These are phyloP conservation scores for Cercospora berteroae DNA, from an alignment of 2,329 filamentous ascomycete species.

Conservation along the genomic window DNA sequence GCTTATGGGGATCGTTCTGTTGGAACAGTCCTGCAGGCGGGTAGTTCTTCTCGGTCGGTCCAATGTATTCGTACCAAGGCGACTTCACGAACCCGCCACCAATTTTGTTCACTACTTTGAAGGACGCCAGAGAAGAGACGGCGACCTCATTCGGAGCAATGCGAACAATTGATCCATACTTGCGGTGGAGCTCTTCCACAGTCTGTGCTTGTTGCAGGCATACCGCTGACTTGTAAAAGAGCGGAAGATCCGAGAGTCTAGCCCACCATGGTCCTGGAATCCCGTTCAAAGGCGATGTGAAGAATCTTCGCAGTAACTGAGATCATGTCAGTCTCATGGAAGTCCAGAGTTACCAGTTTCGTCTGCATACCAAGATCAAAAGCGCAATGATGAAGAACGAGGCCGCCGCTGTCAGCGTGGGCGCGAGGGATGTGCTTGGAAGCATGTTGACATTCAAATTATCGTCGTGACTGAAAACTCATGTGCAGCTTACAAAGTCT, in stretches of 20 bases:
- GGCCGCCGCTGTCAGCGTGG: not conserved
- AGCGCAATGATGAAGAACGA: not conserved
- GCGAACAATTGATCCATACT: conserved; percentile 34
- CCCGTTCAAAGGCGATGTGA: conserved; percentile 23
- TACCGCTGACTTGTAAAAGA: conserved; percentile 42
- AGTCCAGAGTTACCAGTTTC: not conserved
- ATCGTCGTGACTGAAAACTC: not conserved
- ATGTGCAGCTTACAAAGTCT: not conserved
- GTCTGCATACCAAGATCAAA: not conserved
- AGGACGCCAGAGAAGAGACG: conserved; percentile 23
- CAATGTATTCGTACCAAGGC: conserved; percentile 28
- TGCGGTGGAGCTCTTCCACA: conserved; percentile 40
- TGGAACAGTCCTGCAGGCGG: conserved; percentile 4
- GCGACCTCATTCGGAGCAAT: conserved; percentile 30
- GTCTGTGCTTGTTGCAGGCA: conserved; percentile 28
- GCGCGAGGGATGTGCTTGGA: not conserved
- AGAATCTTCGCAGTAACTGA: not conserved
- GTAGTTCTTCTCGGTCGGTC: conserved; percentile 8
- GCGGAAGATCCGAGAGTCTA: conserved; percentile 25
- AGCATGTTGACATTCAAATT: not conserved
- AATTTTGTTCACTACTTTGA: conserved; percentile 34
- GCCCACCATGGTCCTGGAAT: conserved; percentile 34
- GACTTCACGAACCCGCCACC: conserved; percentile 30
- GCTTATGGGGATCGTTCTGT: conserved; percentile 21
- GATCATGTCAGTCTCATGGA: not conserved